A percentile compares a stretch with the other conserved stretches of the same genome.
These are phyloP conservation scores for Aspergillus tanneri DNA, from an alignment of 2,329 filamentous ascomycete genomes.

Conservation along the genomic window DNA sequence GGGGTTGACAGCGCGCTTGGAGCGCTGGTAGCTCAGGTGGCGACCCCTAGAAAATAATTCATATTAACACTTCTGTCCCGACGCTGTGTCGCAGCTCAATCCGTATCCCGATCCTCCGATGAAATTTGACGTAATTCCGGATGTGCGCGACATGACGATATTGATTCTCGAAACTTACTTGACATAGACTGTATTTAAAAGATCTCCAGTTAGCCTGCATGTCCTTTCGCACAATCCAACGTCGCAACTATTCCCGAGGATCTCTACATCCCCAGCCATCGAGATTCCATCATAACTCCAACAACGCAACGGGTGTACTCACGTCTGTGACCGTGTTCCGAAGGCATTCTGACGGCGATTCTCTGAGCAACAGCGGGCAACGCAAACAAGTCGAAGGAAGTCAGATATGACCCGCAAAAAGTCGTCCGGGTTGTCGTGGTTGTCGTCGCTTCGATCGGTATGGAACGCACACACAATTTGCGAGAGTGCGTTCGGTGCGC, in stretches of 20 bases:
- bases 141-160: conserved; percentile 24
- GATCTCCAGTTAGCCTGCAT: conserved; percentile 32
- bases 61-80: conserved; percentile 35
- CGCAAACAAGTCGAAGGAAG: conserved; percentile 44
- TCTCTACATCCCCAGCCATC: conserved; percentile 8
- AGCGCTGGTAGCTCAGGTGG: conserved; percentile 97
- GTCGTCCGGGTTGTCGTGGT: conserved; percentile 45
- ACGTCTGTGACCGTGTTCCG: conserved; percentile 85
- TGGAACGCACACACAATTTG: conserved; percentile 37
- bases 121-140: conserved; percentile 19
- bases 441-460: conserved; percentile 43
- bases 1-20: conserved; percentile 86
- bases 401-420: conserved; percentile 43
- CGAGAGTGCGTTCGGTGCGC: conserved; percentile 37
- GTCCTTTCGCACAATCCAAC: conserved; percentile 1
- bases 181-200: conserved; percentile 68
- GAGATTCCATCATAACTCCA: conserved; percentile 12
- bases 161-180: conserved; percentile 64
- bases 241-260: conserved; percentile 8
- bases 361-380: conserved; percentile 45
- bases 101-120: conserved; percentile 13
- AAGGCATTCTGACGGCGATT: conserved; percentile 73
- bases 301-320: conserved; percentile 50
- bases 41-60: conserved; percentile 68
- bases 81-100: conserved; percentile 13